Percentiles rank a stretch among this genome's conserved stretches.
Evolutionary conservation across 2,329 filamentous ascomycete genomes (phyloP).

Genomic region (Talaromyces albobiverticillius): DNA sequence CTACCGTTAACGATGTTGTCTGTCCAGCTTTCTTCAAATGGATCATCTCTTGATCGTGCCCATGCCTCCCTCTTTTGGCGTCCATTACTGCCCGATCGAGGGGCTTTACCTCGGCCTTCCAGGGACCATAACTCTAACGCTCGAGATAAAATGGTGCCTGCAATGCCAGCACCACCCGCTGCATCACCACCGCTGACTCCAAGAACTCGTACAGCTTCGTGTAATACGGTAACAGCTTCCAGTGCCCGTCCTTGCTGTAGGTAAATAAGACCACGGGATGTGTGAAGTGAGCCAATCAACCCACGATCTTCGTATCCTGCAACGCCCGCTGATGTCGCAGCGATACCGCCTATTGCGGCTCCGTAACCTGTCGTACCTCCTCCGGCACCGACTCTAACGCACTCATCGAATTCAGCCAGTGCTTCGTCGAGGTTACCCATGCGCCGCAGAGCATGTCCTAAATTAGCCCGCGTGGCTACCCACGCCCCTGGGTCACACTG

Average conservation of each 20-base stretch:
- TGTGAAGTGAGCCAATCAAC: conserved; percentile 45
- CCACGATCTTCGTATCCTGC: conserved; percentile 48
- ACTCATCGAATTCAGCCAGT: conserved; percentile 79
- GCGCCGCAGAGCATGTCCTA: conserved; percentile 82
- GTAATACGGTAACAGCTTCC: conserved; percentile 76
- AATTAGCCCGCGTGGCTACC: conserved; percentile 79
- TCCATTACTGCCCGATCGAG: conserved; percentile 10
- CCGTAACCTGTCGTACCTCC: conserved; percentile 76
- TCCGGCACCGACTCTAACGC: conserved; percentile 71
- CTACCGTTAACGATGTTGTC: conserved; percentile 34
- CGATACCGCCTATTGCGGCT: conserved; percentile 52
- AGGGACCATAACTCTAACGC: conserved; percentile 47
- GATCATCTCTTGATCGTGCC: conserved; percentile 28
- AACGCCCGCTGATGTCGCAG: conserved; percentile 36
- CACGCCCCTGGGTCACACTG: conserved; percentile 79
- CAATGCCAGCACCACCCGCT: conserved; percentile 46
- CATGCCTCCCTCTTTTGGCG: conserved; percentile 18
- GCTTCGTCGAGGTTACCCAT: conserved; percentile 67
- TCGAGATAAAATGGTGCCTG: conserved; percentile 43
- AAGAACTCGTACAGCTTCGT: conserved; percentile 60
- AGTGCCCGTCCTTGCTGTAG: conserved; percentile 72
- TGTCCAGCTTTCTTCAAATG: conserved; percentile 32
- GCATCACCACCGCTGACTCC: conserved; percentile 45
- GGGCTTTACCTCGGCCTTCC: conserved; percentile 32
- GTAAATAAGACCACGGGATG: conserved; percentile 69